phyloP scores from a whole-genome alignment of 257 asterid genomes.

The Mitragyna speciosa region DNA sequence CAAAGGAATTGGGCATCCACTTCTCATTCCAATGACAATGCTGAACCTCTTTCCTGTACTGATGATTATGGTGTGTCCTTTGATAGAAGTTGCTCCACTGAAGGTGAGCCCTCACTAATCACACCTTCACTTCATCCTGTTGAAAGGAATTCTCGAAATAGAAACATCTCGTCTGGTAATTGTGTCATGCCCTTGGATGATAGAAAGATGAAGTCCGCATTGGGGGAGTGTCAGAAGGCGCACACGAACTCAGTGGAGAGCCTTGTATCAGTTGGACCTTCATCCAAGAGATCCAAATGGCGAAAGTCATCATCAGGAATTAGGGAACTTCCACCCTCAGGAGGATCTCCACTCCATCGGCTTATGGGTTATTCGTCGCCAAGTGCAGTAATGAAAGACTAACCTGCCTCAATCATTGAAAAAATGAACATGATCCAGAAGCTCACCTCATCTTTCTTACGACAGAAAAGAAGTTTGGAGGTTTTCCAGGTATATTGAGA shows the following conservation, averaged over 20 bases:
- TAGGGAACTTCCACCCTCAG: conserved; percentile 38
- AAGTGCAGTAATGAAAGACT: conserved; percentile 47
- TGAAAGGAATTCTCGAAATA: conserved; percentile 28
- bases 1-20: conserved; percentile 30
- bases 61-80: conserved; percentile 58
- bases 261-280: conserved; percentile 39
- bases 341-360: conserved; percentile 70
- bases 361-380: conserved; percentile 83
- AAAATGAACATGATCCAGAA: conserved; percentile 25
- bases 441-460: background rate
- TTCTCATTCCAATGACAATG: conserved; percentile 29
- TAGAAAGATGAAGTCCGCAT: conserved; percentile 54
- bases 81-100: conserved; percentile 52
- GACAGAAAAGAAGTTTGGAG: background rate
- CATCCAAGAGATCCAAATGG: conserved; percentile 33
- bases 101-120: conserved; percentile 37
- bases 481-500: background rate
- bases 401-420: background rate
- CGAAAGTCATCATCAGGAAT: conserved; percentile 48
- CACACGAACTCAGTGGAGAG: conserved; percentile 9
- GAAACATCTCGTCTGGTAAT: conserved; percentile 35
- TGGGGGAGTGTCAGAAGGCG: conserved; percentile 22
- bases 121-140: conserved; percentile 26
- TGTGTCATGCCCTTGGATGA: conserved; percentile 32
- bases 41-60: conserved; percentile 53